Evolutionary conservation across 352 stramenopile species (phyloP), one percentile per base, ranked within the genome.

Genomic region (Nothophytophthora sp.): DNA sequence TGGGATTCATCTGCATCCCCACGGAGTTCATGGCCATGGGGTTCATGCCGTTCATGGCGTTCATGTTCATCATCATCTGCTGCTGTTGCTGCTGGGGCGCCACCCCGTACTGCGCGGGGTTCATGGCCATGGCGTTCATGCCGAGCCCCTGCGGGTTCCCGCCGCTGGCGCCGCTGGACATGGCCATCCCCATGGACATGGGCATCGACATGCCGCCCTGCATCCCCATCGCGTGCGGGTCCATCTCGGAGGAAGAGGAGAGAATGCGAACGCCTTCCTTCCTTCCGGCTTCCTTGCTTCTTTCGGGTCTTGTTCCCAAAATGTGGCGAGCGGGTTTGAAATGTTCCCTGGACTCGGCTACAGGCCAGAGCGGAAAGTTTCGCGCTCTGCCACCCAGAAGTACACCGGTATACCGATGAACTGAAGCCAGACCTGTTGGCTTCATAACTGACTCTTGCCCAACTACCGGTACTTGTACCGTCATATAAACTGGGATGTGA

Each of bases 61-160:
- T 67, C 72, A 82, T 81, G 48, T 59, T 75, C 71, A 74, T 76
- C 68, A 83, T 79, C 70, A 85, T 83, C 43, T 76, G 38, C 22
- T 45, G 38, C 13, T 10, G 60, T 11, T 61, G 45, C 20, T 58
- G 44, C 29, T 53, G 56, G 18, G 49, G 51, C 23, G 64, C 52
- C 24, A 70, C 56, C 16, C 36, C 51, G 54, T 86, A 81, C 22
- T 50, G 36, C 50, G 70, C 36, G 35, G 36, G 38, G 51, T 46
- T 51, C 34, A 60, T 62, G 28, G 46, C 49, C 48, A 73, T 83
- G 25, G 25, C 33, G 58, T 63, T 63, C 63, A 84, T 83, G 22
- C 42, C 63, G 55, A 85, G 83, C 27, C 50, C 49, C 44, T 74
- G 70, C 8, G 50, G 48, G 51, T 55, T 60, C 30, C 49, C 25